Evolutionary conservation across 2,329 filamentous ascomycete species (phyloP).

Genomic region (Aspergillus sp.): DNA sequence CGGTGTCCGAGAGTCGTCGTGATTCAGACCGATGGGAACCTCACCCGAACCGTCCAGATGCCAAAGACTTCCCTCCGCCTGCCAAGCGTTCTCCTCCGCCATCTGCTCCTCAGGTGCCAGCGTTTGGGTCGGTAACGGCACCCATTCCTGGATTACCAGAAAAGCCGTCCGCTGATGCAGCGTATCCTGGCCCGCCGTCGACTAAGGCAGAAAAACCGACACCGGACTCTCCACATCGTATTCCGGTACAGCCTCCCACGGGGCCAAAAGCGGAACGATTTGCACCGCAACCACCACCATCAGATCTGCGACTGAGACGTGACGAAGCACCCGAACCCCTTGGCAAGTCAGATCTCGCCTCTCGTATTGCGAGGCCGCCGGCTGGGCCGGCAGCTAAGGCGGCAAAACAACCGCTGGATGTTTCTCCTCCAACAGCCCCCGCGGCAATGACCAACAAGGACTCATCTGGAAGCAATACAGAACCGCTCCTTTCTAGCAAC

Average conservation of each 20-base stretch:
- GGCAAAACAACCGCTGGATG: conserved; percentile 17
- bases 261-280: conserved; percentile 35
- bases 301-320: conserved; percentile 18
- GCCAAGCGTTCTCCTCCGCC: conserved; percentile 28
- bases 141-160: conserved; percentile 15
- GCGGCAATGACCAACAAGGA: conserved; percentile 26
- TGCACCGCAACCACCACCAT: conserved; percentile 13
- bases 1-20: conserved; percentile 20
- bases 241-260: conserved; percentile 31
- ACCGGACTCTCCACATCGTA: conserved; percentile 11
- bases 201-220: conserved; percentile 13
- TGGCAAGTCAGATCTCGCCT: conserved; percentile 16
- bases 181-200: conserved; percentile 2
- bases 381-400: conserved; percentile 7
- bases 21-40: conserved; percentile 22
- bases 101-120: conserved; percentile 33
- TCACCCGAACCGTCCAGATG: conserved; percentile 17
- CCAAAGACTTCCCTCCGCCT: conserved; percentile 17
- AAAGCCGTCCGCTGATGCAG: conserved; percentile 12
- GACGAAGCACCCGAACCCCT: conserved; percentile 13
- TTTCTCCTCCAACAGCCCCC: conserved; percentile 28
- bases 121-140: conserved; percentile 31
- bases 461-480: conserved; percentile 8
- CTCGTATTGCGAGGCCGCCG: conserved; percentile 15
- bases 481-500: conserved; percentile 12